A percentile compares a stretch with the other conserved stretches of the same genome.
phyloP scores from a whole-genome alignment of 2,329 filamentous ascomycete genomes.

The Aureobasidium sp. region DNA sequence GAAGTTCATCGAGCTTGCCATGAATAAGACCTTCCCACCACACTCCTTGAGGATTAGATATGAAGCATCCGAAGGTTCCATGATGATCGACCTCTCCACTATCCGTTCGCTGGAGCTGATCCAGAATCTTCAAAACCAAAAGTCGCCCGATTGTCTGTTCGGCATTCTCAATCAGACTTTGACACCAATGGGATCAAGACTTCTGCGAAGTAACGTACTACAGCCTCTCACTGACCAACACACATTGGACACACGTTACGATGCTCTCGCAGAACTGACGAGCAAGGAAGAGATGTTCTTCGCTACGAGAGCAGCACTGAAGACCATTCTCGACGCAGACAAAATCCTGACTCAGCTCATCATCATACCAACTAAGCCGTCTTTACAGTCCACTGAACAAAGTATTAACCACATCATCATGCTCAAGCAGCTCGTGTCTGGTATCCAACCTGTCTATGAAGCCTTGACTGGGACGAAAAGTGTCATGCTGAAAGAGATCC shows the following conservation, averaged over 20 bases:
- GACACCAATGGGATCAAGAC: slow-evolving; percentile 80
- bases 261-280: slow-evolving; percentile 74
- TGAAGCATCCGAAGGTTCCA: slow-evolving; percentile 78
- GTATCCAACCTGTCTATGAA: slow-evolving; percentile 58
- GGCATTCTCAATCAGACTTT: slow-evolving; percentile 76
- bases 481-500: slow-evolving; percentile 57
- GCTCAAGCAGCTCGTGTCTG: slow-evolving; percentile 70
- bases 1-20: slow-evolving; percentile 67
- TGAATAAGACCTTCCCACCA: slow-evolving; percentile 59
- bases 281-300: slow-evolving; percentile 79
- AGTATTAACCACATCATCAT: slow-evolving; percentile 80
- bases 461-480: slow-evolving; percentile 58
- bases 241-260: slow-evolving; percentile 64
- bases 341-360: slow-evolving; percentile 76
- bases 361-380: slow-evolving; percentile 57
- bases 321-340: slow-evolving; percentile 69
- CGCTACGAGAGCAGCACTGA: slow-evolving; percentile 65
- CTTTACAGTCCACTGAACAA: slow-evolving; percentile 63
- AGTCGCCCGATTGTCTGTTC: slow-evolving; percentile 74
- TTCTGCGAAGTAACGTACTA: slow-evolving; percentile 76
- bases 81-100: slow-evolving; percentile 91
- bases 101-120: slow-evolving; percentile 83
- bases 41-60: slow-evolving; percentile 81
- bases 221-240: slow-evolving; percentile 71
- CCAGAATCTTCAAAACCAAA: slow-evolving; percentile 70